Base-by-base conservation (phyloP, 2,329 filamentous ascomycete species). In the Arthroderma uncinatum region DNA sequence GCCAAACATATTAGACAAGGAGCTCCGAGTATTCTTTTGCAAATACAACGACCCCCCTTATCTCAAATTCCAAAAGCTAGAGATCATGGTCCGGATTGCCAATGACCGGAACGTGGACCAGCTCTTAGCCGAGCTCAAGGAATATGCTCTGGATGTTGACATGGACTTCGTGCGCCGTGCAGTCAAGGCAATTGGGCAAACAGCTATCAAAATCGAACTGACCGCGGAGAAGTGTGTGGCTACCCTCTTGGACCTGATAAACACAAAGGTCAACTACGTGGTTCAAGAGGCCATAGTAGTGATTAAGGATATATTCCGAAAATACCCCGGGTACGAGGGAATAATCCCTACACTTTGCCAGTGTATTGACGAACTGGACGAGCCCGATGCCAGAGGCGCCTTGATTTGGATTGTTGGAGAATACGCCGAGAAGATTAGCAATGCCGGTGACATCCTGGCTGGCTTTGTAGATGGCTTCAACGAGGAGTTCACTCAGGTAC, bases 11-110 rank as follows among this genome's bases (percentile, higher is more conserved):
- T 79, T 98, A 8, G 95, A 89, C 78, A 97, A 97, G 72, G 93
- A 98, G 72, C 83, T 98, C 67, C 84, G 93, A 47, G 93, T 98
- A 7, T 98, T 98, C 76, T 98, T 98, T 76, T 98, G 93, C 85
- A 98, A 98, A 75, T 98, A 98, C 77, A 97, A 97, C 70, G 93
- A 98, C 65, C 92, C 93, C 1, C 90, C 90, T 21, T 98, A 98
- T 70, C 85, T 98, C 66, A 98, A 98, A 73, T 83, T 98, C 59
- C 87, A 95, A 69, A 98, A 98, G 70, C 82, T 98, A 53, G 93
- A 98, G 70, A 97, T 97, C 62, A 97, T 98, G 93, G 92, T 98
- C 52, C 85, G 93, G 71, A 97, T 98, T 83, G 89, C 92, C 60
- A 97, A 96, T 74, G 91, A 96, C 64, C 87, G 86, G 69, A 98